phyloP scores from a whole-genome alignment of 73 alveolate species.

The Tetrahymena thermophila region DNA sequence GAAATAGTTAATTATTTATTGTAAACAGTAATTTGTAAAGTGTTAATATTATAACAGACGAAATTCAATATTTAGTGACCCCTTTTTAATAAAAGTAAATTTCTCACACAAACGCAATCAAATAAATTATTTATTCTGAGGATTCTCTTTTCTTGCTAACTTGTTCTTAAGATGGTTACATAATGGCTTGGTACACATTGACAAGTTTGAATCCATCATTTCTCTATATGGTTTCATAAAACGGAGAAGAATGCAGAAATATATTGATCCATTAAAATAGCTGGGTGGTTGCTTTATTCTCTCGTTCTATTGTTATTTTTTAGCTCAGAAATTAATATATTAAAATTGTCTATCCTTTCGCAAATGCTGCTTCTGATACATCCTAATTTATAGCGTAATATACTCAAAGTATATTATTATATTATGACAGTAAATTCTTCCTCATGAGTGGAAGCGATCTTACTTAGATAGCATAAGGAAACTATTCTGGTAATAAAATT shows the following conservation, averaged over 20 bases:
- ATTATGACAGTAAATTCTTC: not conserved
- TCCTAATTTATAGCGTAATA: not conserved
- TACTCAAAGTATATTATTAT: not conserved
- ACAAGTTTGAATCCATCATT: not conserved
- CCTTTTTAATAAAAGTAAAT: not conserved
- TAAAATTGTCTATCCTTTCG: not conserved
- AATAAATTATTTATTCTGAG: not conserved
- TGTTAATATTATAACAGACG: not conserved
- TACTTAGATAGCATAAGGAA: not conserved
- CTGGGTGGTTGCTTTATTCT: not conserved
- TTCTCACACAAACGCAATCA: not conserved
- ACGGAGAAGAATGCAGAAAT: not conserved
- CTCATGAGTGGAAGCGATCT: not conserved
- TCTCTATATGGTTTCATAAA: not conserved
- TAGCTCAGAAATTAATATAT: not conserved
- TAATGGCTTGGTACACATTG: not conserved
- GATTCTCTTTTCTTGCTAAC: not conserved
- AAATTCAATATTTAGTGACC: not conserved
- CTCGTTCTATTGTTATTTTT: not conserved
- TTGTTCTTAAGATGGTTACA: not conserved
- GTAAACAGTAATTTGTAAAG: not conserved
- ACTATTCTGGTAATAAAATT: not conserved
- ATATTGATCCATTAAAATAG: not conserved
- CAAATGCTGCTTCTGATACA: not conserved
- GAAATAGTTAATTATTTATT: not conserved